Evolutionary conservation across 345 rosid species (phyloP).

Genomic region (Noccaea caerulescens): DNA sequence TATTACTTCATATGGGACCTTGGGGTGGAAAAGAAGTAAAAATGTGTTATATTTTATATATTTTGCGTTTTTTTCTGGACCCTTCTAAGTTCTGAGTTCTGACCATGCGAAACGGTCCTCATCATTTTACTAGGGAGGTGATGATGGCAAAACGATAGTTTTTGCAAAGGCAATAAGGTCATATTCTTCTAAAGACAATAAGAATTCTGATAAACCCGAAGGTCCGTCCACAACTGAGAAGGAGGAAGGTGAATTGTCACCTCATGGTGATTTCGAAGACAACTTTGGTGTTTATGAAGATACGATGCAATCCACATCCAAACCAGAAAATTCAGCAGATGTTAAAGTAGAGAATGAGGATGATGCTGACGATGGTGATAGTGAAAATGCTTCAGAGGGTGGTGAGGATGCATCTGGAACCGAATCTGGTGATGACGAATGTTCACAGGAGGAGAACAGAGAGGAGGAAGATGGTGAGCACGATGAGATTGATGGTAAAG

Average conservation of each 20-base stretch:
- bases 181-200: slow-evolving; percentile 45
- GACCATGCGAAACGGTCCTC: slow-evolving; percentile 16
- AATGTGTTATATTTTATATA: neutral
- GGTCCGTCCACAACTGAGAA: slow-evolving; percentile 66
- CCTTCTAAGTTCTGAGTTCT: slow-evolving; percentile 23
- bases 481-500: slow-evolving; percentile 77
- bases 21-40: neutral
- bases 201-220: slow-evolving; percentile 48
- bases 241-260: slow-evolving; percentile 98
- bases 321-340: slow-evolving; percentile 49
- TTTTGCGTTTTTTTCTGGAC: neutral
- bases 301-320: slow-evolving; percentile 50
- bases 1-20: slow-evolving; percentile 10
- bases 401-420: slow-evolving; percentile 78
- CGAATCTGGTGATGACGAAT: slow-evolving; percentile 85
- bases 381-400: slow-evolving; percentile 79
- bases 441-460: slow-evolving; percentile 75
- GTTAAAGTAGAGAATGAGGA: slow-evolving; percentile 68
- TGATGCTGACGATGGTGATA: slow-evolving; percentile 78
- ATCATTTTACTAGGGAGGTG: slow-evolving; percentile 51
- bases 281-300: slow-evolving; percentile 60
- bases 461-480: slow-evolving; percentile 78
- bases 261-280: slow-evolving; percentile 76
- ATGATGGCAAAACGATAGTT: slow-evolving; percentile 45
- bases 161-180: slow-evolving; percentile 45